Evolutionary conservation across 306 rosid species (phyloP).

Genomic region (Lablab purpureus): DNA sequence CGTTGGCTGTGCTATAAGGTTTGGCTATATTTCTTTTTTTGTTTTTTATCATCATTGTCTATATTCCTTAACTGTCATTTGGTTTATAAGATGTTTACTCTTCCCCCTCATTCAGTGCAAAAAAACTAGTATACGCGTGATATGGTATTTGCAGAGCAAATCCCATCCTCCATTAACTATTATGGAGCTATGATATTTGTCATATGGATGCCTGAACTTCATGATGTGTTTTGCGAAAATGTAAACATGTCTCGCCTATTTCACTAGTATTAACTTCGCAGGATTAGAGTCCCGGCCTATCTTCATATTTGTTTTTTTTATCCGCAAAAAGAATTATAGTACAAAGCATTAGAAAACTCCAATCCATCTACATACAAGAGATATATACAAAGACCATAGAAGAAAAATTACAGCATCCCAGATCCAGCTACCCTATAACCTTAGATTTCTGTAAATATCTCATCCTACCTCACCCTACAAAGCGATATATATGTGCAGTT

Average conservation of each 20-base stretch:
- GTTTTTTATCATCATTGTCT: too few species aligned
- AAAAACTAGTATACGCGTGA: background rate
- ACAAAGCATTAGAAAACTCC: too few species aligned
- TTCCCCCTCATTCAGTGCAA: background rate
- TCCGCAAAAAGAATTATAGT: too few species aligned
- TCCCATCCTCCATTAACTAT: constrained; percentile 14
- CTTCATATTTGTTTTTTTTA: too few species aligned
- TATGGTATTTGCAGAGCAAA: background rate
- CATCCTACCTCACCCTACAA: too few species aligned
- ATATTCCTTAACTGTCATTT: constrained; percentile 32
- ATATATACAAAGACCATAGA: too few species aligned
- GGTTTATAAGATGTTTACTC: background rate
- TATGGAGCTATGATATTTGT: constrained; percentile 2
- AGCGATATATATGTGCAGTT: too few species aligned
- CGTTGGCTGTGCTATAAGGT: constrained; percentile 89
- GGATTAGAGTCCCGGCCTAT: constrained; percentile 5
- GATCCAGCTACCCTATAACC: too few species aligned
- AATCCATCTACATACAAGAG: too few species aligned
- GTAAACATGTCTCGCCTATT: constrained; percentile 35
- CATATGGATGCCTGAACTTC: constrained; percentile 19
- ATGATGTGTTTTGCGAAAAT: background rate
- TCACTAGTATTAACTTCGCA: constrained; percentile 10
- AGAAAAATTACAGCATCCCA: too few species aligned
- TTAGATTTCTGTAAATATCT: too few species aligned
- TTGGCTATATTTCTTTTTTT: constrained; percentile 32